Evolutionary conservation across 441 rosid genomes (phyloP).

Genomic region (Flueggea neowawraea): DNA sequence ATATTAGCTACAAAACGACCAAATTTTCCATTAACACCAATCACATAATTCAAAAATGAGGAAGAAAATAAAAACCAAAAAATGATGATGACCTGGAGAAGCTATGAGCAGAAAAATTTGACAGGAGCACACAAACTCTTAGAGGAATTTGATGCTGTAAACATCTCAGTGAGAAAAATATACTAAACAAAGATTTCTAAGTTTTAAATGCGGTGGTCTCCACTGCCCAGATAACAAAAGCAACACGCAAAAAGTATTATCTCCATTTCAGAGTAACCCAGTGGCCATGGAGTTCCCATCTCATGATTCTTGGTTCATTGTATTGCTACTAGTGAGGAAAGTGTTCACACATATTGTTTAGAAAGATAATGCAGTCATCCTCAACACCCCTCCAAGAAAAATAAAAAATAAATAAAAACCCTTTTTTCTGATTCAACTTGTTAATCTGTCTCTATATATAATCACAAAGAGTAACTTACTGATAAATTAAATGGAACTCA

Average conservation of each 20-base stretch:
- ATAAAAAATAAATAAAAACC: too few relatives aligned
- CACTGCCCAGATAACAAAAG: neutral
- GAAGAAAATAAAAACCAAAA: neutral
- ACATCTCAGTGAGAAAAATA: slow-evolving; percentile 14
- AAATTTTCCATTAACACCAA: neutral
- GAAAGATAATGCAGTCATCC: neutral
- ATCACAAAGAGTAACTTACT: too few relatives aligned
- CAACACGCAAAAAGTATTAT: slow-evolving; percentile 27
- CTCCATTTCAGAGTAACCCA: slow-evolving; percentile 10
- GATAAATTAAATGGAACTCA: too few relatives aligned
- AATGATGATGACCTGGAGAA: slow-evolving; percentile 15
- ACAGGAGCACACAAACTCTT: slow-evolving; percentile 15
- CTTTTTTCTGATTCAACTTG: too few relatives aligned
- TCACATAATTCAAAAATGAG: neutral
- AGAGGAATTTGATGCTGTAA: slow-evolving; percentile 30
- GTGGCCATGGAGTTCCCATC: slow-evolving; percentile 9
- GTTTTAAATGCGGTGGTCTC: slow-evolving; percentile 20
- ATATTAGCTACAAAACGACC: neutral
- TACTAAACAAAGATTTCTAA: slow-evolving; percentile 2
- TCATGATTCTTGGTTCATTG: neutral
- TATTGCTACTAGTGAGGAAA: neutral
- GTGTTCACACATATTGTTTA: too few relatives aligned
- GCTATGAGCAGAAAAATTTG: slow-evolving; percentile 24
- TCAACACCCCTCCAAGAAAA: too few relatives aligned
- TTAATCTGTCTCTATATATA: too few relatives aligned